Conservation (phyloP, 768 basidiomycete genomes). For the Phlebiopsis flavidoalba region DNA sequence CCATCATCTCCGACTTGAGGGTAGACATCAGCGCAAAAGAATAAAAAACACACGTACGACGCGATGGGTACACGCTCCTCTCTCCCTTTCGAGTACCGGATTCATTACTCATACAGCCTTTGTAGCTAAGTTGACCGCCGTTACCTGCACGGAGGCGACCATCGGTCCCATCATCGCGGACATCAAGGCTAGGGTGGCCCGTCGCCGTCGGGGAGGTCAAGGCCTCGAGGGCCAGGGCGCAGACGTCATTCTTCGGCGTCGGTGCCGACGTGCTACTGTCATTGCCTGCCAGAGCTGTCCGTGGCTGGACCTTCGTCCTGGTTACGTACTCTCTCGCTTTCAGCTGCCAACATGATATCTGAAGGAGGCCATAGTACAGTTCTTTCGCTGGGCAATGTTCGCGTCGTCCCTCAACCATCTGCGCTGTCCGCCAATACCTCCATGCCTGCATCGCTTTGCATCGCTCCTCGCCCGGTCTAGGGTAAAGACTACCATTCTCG, state of each 20-base stretch:
- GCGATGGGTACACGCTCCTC: constrained; percentile 22
- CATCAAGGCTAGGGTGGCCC: constrained; percentile 22
- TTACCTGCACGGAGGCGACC: constrained; percentile 20
- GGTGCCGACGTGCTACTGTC: constrained; percentile 17
- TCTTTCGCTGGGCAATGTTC: constrained; percentile 25
- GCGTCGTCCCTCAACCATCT: constrained; percentile 19
- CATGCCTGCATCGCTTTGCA: constrained; percentile 15
- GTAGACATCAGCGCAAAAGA: constrained; percentile 16
- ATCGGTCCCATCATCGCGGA: constrained; percentile 19
- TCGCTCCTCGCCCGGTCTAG: constrained; percentile 21
- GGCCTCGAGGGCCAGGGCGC: constrained; percentile 21
- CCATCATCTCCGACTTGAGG: constrained; percentile 20
- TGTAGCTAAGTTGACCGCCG: constrained; percentile 1
- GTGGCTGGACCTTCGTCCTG: constrained; percentile 19
- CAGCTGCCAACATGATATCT: not conserved
- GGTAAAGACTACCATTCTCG: constrained; percentile 13
- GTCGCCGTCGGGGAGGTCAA: constrained; percentile 21
- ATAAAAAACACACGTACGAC: constrained; percentile 7
- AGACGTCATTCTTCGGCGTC: constrained; percentile 22
- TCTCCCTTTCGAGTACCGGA: too few species aligned
- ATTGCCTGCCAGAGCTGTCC: constrained; percentile 22
- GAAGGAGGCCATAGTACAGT: constrained; percentile 17
- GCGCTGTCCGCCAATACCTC: constrained; percentile 8
- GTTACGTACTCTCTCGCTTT: constrained; percentile 12
- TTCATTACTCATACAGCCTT: not conserved